A percentile compares a stretch with the other conserved stretches of the same genome.
These are phyloP conservation scores for Geranium brycei DNA, from an alignment of 345 rosid species.

Conservation along the genomic window DNA sequence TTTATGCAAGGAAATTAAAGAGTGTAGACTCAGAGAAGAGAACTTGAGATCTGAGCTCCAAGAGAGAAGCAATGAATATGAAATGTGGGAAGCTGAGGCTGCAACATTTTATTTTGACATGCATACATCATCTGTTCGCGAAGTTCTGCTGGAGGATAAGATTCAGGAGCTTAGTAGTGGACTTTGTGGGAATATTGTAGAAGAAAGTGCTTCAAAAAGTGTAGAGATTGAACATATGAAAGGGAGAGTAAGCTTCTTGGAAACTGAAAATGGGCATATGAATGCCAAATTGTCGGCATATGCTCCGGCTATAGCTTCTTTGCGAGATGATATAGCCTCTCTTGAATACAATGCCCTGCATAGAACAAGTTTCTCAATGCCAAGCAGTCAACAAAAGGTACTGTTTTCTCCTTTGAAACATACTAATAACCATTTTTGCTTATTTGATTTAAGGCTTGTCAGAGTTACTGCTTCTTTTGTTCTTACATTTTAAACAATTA, in stretches of 20 bases:
- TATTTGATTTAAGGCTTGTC: no score
- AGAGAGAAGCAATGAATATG: constrained; percentile 27
- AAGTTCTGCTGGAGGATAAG: constrained; percentile 49
- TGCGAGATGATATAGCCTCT: constrained; percentile 38
- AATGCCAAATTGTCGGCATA: constrained; percentile 35
- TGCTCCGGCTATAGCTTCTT: constrained; percentile 32
- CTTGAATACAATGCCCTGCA: constrained; percentile 37
- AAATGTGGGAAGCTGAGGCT: constrained; percentile 49
- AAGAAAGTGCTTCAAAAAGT: constrained; percentile 17
- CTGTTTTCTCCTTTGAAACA: not conserved
- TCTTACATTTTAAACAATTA: no score
- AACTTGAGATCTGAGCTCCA: constrained; percentile 32
- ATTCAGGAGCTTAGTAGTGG: constrained; percentile 31
- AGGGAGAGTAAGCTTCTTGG: constrained; percentile 39
- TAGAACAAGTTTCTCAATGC: constrained; percentile 16
- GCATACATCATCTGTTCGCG: constrained; percentile 41
- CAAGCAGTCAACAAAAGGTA: constrained; percentile 34
- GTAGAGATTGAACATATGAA: constrained; percentile 44
- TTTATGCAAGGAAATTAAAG: constrained; percentile 26
- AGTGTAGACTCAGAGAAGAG: constrained; percentile 38
- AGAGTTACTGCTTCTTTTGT: no score
- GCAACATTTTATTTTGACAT: constrained; percentile 33
- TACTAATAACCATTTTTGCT: no score
- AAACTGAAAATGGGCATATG: constrained; percentile 39
- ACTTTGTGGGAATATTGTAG: constrained; percentile 33